phyloP scores from a whole-genome alignment of 768 basidiomycete species.

The Calocera cornea region DNA sequence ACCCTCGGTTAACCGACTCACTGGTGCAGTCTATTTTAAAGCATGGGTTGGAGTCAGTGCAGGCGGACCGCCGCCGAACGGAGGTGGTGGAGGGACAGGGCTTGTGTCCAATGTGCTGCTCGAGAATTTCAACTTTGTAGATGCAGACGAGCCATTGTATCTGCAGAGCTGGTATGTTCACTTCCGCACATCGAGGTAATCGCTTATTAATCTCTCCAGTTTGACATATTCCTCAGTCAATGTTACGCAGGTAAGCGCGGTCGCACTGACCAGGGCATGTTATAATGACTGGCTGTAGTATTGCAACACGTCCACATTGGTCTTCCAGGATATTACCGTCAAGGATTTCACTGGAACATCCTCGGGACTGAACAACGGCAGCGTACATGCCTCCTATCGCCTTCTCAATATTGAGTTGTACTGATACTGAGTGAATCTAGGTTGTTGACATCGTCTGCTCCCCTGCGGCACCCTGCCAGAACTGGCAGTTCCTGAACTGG shows the following conservation, averaged over 20 bases:
- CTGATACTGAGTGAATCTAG: background rate
- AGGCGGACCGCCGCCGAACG: constrained; percentile 26
- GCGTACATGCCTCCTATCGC: background rate
- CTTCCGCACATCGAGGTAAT: background rate
- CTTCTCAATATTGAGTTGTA: background rate
- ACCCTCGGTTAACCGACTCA: constrained; percentile 9
- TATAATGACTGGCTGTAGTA: background rate
- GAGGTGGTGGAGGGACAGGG: constrained; percentile 19
- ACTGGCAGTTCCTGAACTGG: background rate
- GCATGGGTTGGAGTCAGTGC: constrained; percentile 28
- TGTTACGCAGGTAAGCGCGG: background rate
- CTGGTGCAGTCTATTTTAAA: constrained; percentile 24
- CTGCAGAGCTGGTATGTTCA: background rate
- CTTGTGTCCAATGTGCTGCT: background rate
- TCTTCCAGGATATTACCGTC: background rate
- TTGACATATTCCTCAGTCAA: background rate
- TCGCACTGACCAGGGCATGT: background rate
- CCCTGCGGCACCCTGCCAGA: background rate
- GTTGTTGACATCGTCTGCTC: background rate
- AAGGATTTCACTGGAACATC: background rate
- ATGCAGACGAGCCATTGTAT: background rate
- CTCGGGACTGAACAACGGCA: background rate
- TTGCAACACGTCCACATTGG: background rate
- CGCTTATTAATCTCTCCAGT: constrained; percentile 21
- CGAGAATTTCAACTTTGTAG: background rate